Evolutionary conservation across 768 basidiomycete genomes (phyloP).

Genomic region (Suillus luteus): DNA sequence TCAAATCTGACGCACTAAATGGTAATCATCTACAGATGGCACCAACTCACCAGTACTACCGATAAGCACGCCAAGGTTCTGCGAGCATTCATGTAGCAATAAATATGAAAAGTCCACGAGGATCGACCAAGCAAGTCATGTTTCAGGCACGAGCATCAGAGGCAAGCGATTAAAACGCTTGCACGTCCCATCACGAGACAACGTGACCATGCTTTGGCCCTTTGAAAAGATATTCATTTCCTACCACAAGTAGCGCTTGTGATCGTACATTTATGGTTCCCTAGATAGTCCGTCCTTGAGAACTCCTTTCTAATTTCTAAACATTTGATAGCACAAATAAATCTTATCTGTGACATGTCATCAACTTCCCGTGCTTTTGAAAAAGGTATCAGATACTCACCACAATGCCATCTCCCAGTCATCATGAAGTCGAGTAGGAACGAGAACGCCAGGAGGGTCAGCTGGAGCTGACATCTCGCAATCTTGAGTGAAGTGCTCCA

Average conservation of each 20-base stretch:
- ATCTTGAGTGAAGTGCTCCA: not conserved
- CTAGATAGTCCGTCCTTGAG: not conserved
- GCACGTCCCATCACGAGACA: not conserved
- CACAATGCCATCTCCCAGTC: not conserved
- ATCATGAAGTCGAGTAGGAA: not conserved
- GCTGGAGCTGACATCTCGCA: not conserved
- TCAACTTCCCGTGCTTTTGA: not conserved
- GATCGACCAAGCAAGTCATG: not conserved
- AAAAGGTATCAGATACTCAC: not conserved
- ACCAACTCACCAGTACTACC: not conserved
- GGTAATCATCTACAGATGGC: not conserved
- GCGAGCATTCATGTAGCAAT: not conserved
- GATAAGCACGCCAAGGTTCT: not conserved
- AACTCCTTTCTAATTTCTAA: not conserved
- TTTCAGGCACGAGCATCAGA: not conserved
- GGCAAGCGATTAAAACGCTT: not conserved
- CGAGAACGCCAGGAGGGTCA: not conserved
- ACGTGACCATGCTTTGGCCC: not conserved
- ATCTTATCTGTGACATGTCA: not conserved
- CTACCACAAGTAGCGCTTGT: not conserved
- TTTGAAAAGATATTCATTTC: slow-evolving; percentile 1
- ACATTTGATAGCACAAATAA: not conserved
- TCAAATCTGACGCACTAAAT: not conserved
- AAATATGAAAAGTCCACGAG: not conserved
- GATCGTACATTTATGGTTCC: not conserved